Base-by-base conservation (phyloP, 1,284 basidiomycete genomes). In the Cystobasidiaceae sp. region DNA sequence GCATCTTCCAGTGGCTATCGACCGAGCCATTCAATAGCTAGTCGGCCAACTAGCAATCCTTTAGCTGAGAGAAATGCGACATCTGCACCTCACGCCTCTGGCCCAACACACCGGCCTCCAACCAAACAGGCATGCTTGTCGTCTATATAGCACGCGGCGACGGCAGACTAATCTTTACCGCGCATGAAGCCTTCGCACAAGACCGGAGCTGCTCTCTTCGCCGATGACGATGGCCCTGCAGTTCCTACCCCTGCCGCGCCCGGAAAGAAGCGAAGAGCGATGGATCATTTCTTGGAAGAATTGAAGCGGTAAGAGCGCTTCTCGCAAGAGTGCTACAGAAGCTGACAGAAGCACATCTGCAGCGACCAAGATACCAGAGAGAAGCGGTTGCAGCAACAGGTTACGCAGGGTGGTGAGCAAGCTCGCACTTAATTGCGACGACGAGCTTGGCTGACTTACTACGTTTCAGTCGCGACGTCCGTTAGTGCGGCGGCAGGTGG, bases 281-380 rank as follows among this genome's bases (percentile, higher is more conserved):
- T 96, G 90, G 92, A 94, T 76, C 79, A 85, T 2, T 97, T 96
- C 75, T 79, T 96, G 49, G 90, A 93, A 72, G 91, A 94, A 77
- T 89, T 96, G 68, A 97, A 96, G 78, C 84, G 84, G 92, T 89
- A 46, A n/a, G 78, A 58, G 19, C 43, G 59, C 11, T 15, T 51
- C 19, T 27, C 43, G 39, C 52, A 59, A 13, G 30, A 43, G 17
- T 25, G 15, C n/a, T 28, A 3, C 39, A n/a, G 30, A 49, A 17
- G n/a, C 8, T 19, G 27, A 37, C 21, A 6, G 50, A 17, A 15
- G 51, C 52, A 45, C 56, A 9, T 5, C n/a, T n/a, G 32, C 17
- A 96, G 93, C 74, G 92, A 97, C 57, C 93, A 97, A 77, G 89
- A 89, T 15, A 82, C 87, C 68, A 81, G 94, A 58, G 94, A 97